Percentiles rank a stretch among this genome's conserved stretches.
Evolutionary conservation across 306 rosid species (phyloP).

Genomic region (Bauhinia variegata): DNA sequence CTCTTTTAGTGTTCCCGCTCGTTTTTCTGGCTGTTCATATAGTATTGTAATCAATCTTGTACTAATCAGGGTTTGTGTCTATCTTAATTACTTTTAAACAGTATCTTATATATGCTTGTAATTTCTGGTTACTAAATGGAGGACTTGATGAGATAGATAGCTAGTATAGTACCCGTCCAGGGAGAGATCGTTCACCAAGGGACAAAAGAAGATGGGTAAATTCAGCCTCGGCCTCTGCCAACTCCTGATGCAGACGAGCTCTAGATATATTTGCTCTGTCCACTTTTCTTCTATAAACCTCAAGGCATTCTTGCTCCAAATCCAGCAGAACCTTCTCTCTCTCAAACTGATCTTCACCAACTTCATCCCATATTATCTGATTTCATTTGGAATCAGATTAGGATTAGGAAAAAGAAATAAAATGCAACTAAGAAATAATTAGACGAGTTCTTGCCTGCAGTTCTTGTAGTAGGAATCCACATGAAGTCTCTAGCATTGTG

Average conservation of each 20-base stretch:
- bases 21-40: conserved; percentile 82
- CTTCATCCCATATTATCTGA: conserved; percentile 97
- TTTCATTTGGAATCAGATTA: conserved; percentile 29
- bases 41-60: conserved; percentile 38
- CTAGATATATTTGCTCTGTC: conserved; percentile 82
- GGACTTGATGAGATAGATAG: conserved; percentile 7
- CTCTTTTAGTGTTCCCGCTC: conserved; percentile 83
- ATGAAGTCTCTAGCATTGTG: conserved; percentile 77
- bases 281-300: conserved; percentile 81
- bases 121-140: conserved; percentile 20
- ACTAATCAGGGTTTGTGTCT: too few relatives aligned
- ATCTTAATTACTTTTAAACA: too few relatives aligned
- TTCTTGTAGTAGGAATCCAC: conserved; percentile 89
- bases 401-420: conserved; percentile 4
- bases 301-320: conserved; percentile 90
- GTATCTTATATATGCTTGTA: too few relatives aligned
- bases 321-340: conserved; percentile 87
- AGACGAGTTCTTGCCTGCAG: conserved; percentile 67
- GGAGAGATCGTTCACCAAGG: conserved; percentile 91
- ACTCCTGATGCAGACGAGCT: conserved; percentile 89
- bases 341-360: conserved; percentile 87
- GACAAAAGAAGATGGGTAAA: conserved; percentile 93
- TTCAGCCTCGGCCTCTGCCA: conserved; percentile 97
- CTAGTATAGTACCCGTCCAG: conserved; percentile 71
- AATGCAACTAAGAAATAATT: conserved; percentile 21